Base-by-base conservation (phyloP, 257 asterid genomes). In the Gentiana dahurica region DNA sequence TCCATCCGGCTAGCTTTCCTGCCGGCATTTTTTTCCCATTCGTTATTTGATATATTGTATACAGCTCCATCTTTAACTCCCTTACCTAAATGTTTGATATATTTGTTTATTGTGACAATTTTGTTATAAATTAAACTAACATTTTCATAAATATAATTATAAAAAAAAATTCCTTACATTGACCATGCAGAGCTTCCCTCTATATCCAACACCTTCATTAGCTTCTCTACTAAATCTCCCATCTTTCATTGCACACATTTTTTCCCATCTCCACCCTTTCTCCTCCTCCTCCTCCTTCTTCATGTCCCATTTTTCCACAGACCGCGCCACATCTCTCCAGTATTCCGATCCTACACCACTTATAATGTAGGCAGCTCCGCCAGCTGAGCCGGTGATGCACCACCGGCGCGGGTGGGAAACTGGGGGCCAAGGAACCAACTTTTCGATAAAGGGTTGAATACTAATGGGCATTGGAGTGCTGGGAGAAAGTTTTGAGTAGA, bases 1-100 rank as follows among this genome's bases (percentile, higher is more conserved):
- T 65, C 96, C 96, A 87, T 1, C 96, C 96, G 2, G 46, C 59
- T 59, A 80, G 46, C 96, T 84, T 87, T 45, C 94, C 94, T 13
- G 62, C 79, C 58, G 96, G 94, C 96, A 87, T 87, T 63, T 78
- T 78, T 80, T 66, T 53, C 70, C 96, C 93, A 87, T 1, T 58
- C 1, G 33, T 87, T 86, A 4, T 54, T 36, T 5, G 37, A 55
- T 4, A 75, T 75, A 58, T 82, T 73, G 81, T 84, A 84, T 6
- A 84, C 57, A 4, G 63, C 62, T 7, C 94, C 96, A 34, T 87
- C 89, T 44, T 84, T 87, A 6, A 84, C 84, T 0, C 81, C 81
- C 53, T 64, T 68, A 1, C 96, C 96, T 59, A 24, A 24, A 24
- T 24, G 24, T 24, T 24, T 24, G 24, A 24, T 24, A 24, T 24